Evolutionary conservation across 768 basidiomycete genomes (phyloP), one percentile per base, ranked within the genome.

Genomic region (Dictyophora rubrovolvata): DNA sequence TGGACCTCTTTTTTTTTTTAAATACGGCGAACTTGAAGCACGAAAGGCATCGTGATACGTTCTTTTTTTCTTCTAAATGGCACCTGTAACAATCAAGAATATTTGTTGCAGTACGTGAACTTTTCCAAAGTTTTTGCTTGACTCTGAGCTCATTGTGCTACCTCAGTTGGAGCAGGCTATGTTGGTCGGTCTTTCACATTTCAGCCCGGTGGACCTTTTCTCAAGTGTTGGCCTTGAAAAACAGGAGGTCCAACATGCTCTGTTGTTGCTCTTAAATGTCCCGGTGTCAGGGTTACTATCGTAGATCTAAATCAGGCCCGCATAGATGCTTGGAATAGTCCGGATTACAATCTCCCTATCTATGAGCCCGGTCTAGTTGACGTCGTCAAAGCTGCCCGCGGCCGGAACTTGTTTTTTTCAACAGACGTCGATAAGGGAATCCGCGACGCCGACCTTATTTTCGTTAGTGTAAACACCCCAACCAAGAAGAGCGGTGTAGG

Each of bases 401-500:
- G 93, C 28, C 86, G 86, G 72, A 99, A 99, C 75, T 84, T 99
- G 63, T 96, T 96, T 77, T 98, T 99, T 80, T 88, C 87, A 47
- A 94, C 93, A 51, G 85, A 98, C 64, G 90, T 98, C 63, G 91
- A 96, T 72, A 85, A 86, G 70, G 93, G 79, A 61, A 96, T 99
- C 69, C 80, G 76, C 63, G 94, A 95, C 73, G 95, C 96, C 35
- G 93, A 99, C 70, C 84, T 98, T 63, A 95, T 98, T 74, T 98
- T 98, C 70, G 95, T 98, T 69, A 90, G 87, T 59, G 95, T 98
- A 67, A 98, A 98, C 76, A 98, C 96, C 9, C 96, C 96, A 18
- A 99, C 96, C 56, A 99, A 99, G 81, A 97, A 96, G 81, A 82
- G 80, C 53, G 95, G 95, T 72, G 88, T 99, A 53, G 96, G 96